Evolutionary conservation across 2,329 filamentous ascomycete genomes (phyloP), one percentile per base, ranked within the genome.

Genomic region (Lizonia empirigonia): DNA sequence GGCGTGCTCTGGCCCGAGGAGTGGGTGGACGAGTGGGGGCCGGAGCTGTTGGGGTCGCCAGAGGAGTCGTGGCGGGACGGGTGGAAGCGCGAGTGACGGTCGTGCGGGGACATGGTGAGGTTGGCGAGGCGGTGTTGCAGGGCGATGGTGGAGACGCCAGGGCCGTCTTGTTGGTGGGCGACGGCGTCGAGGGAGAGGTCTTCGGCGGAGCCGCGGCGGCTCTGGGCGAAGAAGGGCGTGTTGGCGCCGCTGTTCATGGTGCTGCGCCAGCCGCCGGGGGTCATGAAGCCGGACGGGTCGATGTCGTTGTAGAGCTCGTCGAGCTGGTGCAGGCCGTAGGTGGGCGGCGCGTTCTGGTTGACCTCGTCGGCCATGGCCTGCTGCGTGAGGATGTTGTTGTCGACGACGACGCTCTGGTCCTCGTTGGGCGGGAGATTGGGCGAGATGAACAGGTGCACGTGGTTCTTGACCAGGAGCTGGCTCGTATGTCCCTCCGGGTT

Each of bases 401-500:
- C 74, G 52, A 74, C 67, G 2, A 65, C 53, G 2, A 97, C 81
- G 63, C 89, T 87, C 63, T 96, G 94, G 53, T 93, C 84, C 44
- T 96, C 91, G 64, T 94, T 90, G 29, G 97, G 84, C 0, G 91
- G 88, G 64, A 96, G 85, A 67, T 94, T 94, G 0, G 94, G 93
- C 5, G 94, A 99, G 60, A 97, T 97, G 75, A 96, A 97, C 30
- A 99, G 87, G 46, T 91, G 91, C 13, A 97, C 84, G 1, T 94
- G 92, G 24, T 97, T 84, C 33, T 91, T 94, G 37, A 93, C 93
- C 44, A 93, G 88, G 44, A 97, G 84, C 85, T 97, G 93, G 48
- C 92, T 97, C 47, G 92, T 82, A 69, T 97, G 94, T 0, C 92
- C 93, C 70, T 99, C 94, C 0, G 94, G 93, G 64, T 99, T 97